Percentiles rank a stretch among this genome's conserved stretches.
phyloP scores from a whole-genome alignment of 2,329 filamentous ascomycete genomes.

The Colletotrichum chrysophilum region DNA sequence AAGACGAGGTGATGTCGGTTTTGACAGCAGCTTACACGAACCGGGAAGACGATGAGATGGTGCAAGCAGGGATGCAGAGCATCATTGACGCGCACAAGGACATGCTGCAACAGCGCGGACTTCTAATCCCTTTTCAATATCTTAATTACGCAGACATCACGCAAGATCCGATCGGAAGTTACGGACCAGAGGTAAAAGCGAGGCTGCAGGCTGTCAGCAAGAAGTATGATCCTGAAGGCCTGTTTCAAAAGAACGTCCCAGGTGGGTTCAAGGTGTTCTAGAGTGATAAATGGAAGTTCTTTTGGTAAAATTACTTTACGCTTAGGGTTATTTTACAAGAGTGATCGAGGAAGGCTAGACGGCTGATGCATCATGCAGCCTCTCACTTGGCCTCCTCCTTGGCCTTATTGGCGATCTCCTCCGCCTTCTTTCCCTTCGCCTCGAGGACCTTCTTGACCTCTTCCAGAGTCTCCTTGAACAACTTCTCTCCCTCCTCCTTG shows the following conservation, averaged over 20 bases:
- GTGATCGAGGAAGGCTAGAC: neutral
- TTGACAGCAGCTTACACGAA: neutral
- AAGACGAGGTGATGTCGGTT: neutral
- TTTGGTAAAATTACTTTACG: neutral
- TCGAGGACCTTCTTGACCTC: conserved; percentile 70
- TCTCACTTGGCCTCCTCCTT: conserved; percentile 50
- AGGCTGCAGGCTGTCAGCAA: neutral
- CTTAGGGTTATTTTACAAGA: neutral
- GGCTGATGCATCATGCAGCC: neutral
- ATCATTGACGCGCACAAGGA: neutral
- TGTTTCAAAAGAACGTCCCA: neutral
- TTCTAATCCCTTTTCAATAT: neutral
- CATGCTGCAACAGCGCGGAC: neutral
- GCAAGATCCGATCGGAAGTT: neutral
- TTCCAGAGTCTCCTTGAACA: conserved; percentile 71
- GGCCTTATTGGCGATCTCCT: conserved; percentile 63
- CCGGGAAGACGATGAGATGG: neutral
- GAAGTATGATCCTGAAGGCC: neutral
- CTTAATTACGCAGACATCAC: neutral
- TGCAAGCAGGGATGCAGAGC: neutral
- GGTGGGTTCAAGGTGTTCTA: neutral
- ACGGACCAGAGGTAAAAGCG: neutral
- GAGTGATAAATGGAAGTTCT: neutral
- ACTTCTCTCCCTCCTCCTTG: conserved; percentile 71
- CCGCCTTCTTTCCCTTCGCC: conserved; percentile 60